Evolutionary conservation across 1,284 basidiomycete genomes (phyloP), one percentile per base, ranked within the genome.

Genomic region (Apiotrichum veenhuisii): DNA sequence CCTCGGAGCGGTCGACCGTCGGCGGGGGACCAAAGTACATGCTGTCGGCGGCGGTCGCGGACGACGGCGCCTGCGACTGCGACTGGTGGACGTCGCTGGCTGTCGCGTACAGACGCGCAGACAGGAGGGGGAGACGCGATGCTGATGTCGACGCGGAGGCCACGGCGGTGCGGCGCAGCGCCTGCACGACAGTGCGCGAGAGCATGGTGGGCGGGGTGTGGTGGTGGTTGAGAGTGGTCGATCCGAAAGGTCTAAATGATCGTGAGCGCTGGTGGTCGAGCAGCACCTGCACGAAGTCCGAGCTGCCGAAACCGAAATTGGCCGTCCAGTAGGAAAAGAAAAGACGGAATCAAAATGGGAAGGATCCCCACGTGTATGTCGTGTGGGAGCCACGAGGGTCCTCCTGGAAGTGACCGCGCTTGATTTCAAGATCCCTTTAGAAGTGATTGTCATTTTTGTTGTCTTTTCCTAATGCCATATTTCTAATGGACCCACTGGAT

Each of bases 1-100:
- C 69, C 11, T 65, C 64, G 30, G 55, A 54, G 44, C 57, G 33
- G 25, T 56, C 55, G 42, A 66, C 56, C 12, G 54, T 49, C 34
- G 64, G 56, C 2, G 63, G 61, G 11, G 64, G 64, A 9, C 65
- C 63, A 43, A 68, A 64, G 52, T 67, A 58, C 54, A 64, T 44
- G 44, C 58, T 58, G 18, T 54, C 59, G 7, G 54, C 50, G 15
- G 37, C n/a, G 15, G 41, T 41, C 43, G 55, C 59, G 15, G 59
- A 26, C n/a, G 36, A 15, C n/a, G n/a, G n/a, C n/a, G n/a, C n/a
- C n/a, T n/a, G n/a, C n/a, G n/a, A n/a, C n/a, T n/a, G n/a, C n/a
- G n/a, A n/a, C n/a, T n/a, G n/a, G n/a, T n/a, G n/a, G n/a, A n/a
- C n/a, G n/a, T n/a, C n/a, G n/a, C n/a, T n/a, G n/a, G 62, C 56